These are phyloP conservation scores for Cystobasidium onofrii DNA, from an alignment of 768 basidiomycete genomes.

Conservation along the genomic window DNA sequence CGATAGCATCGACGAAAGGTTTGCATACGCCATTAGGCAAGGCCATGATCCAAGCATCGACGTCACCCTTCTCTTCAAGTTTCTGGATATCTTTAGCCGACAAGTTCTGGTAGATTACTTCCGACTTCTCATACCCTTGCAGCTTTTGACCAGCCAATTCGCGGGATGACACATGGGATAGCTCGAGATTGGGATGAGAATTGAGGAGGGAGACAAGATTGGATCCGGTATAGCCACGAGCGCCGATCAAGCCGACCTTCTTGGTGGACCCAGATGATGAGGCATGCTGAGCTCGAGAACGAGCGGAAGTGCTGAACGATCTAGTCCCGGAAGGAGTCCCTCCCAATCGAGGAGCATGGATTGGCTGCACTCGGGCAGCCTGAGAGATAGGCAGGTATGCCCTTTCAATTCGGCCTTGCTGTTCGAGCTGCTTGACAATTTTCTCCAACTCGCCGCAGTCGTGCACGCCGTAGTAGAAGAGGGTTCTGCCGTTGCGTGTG, in stretches of 20 bases:
- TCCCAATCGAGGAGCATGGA: conserved; percentile 54
- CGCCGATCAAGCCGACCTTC: conserved; percentile 87
- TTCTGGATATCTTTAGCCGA: conserved; percentile 66
- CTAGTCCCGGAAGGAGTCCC: conserved; percentile 42
- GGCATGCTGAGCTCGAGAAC: conserved; percentile 49
- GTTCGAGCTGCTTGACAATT: conserved; percentile 57
- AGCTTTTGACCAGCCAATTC: conserved; percentile 77
- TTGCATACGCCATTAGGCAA: conserved; percentile 95
- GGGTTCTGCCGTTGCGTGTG: conserved; percentile 79
- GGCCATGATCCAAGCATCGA: conserved; percentile 98
- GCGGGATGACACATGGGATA: conserved; percentile 93
- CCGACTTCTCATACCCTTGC: conserved; percentile 67
- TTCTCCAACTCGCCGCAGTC: conserved; percentile 85
- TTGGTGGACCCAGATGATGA: conserved; percentile 53
- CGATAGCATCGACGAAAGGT: conserved; percentile 91
- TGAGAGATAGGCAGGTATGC: conserved; percentile 62
- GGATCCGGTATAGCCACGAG: conserved; percentile 90
- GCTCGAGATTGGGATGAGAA: conserved; percentile 73
- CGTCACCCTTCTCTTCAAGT: conserved; percentile 81
- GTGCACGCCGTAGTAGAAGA: conserved; percentile 97
- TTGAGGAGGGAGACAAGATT: conserved; percentile 79
- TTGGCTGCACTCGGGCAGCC: conserved; percentile 41
- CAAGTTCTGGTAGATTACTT: conserved; percentile 71
- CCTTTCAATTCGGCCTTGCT: conserved; percentile 72
- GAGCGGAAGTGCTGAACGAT: conserved; percentile 47